Evolutionary conservation across 2,329 filamentous ascomycete species (phyloP).

Genomic region (Colletotrichum camelliae): DNA sequence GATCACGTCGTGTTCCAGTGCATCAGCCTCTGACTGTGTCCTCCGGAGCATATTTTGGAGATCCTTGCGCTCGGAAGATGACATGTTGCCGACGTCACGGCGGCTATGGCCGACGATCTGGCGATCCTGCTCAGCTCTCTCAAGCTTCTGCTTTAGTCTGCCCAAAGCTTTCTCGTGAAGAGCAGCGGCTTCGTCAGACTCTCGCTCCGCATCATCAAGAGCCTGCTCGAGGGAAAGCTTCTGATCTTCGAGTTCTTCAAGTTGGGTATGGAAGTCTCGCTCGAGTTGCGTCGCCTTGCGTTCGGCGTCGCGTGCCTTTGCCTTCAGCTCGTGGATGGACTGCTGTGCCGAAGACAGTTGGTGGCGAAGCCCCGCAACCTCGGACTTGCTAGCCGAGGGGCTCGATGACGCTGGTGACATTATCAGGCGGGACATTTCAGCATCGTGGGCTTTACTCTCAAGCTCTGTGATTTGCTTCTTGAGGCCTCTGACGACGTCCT

Average conservation of each 20-base stretch:
- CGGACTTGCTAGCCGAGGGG: slow-evolving; percentile 59
- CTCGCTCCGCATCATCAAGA: slow-evolving; percentile 58
- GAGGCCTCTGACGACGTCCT: slow-evolving; percentile 65
- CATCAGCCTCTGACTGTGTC: slow-evolving; percentile 68
- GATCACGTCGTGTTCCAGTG: slow-evolving; percentile 74
- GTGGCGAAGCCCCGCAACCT: slow-evolving; percentile 62
- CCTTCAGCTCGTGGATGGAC: slow-evolving; percentile 59
- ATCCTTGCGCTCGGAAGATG: slow-evolving; percentile 52
- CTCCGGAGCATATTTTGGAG: slow-evolving; percentile 66
- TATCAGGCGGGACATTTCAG: slow-evolving; percentile 57
- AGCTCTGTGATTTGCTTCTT: slow-evolving; percentile 71
- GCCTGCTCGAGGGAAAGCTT: slow-evolving; percentile 64
- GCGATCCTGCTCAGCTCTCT: slow-evolving; percentile 56
- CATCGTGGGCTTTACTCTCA: slow-evolving; percentile 71
- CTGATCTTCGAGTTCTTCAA: slow-evolving; percentile 64
- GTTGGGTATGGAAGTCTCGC: slow-evolving; percentile 57
- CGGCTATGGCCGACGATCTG: slow-evolving; percentile 29
- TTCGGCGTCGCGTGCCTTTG: slow-evolving; percentile 56
- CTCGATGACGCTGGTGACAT: slow-evolving; percentile 52
- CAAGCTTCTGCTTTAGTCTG: slow-evolving; percentile 53
- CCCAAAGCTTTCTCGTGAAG: slow-evolving; percentile 49
- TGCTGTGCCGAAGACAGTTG: slow-evolving; percentile 67
- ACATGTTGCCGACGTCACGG: slow-evolving; percentile 29
- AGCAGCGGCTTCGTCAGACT: slow-evolving; percentile 51
- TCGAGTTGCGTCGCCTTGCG: slow-evolving; percentile 44